Evolutionary conservation across 2,329 filamentous ascomycete genomes (phyloP).

Genomic region (Pseudogymnoascus sp.): DNA sequence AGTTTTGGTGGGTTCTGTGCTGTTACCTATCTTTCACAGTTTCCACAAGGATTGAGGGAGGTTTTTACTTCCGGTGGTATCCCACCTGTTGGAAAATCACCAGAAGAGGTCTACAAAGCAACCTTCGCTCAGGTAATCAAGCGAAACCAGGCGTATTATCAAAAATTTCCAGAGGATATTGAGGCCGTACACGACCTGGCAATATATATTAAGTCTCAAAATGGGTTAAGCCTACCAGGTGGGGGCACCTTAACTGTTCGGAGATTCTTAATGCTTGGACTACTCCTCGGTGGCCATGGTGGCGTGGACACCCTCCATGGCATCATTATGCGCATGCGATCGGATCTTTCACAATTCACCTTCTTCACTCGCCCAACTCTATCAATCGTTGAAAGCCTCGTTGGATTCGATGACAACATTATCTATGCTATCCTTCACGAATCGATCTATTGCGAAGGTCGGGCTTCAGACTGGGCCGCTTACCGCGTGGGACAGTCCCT

Average conservation of each 20-base stretch:
- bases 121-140: constrained; percentile 64
- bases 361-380: constrained; percentile 68
- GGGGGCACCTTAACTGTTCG: constrained; percentile 67
- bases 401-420: constrained; percentile 67
- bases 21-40: constrained; percentile 76
- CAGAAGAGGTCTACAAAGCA: constrained; percentile 69
- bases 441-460: constrained; percentile 70
- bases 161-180: constrained; percentile 78
- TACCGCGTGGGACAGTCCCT: constrained; percentile 51
- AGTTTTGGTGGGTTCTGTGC: constrained; percentile 87
- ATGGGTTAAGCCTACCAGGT: constrained; percentile 58
- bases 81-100: constrained; percentile 63
- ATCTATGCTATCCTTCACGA: constrained; percentile 88
- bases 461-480: constrained; percentile 69
- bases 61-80: constrained; percentile 80
- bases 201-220: constrained; percentile 54
- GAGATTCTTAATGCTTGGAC: constrained; percentile 71
- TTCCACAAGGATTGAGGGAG: constrained; percentile 71
- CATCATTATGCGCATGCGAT: constrained; percentile 61
- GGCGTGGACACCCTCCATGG: constrained; percentile 71
- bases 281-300: constrained; percentile 72
- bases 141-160: constrained; percentile 70
- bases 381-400: constrained; percentile 57
- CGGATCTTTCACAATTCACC: constrained; percentile 71
- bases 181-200: constrained; percentile 61